Percentiles rank a stretch among this genome's conserved stretches.
These are phyloP conservation scores for Ramaria sp. DNA, from an alignment of 768 basidiomycete genomes.

Conservation along the genomic window DNA sequence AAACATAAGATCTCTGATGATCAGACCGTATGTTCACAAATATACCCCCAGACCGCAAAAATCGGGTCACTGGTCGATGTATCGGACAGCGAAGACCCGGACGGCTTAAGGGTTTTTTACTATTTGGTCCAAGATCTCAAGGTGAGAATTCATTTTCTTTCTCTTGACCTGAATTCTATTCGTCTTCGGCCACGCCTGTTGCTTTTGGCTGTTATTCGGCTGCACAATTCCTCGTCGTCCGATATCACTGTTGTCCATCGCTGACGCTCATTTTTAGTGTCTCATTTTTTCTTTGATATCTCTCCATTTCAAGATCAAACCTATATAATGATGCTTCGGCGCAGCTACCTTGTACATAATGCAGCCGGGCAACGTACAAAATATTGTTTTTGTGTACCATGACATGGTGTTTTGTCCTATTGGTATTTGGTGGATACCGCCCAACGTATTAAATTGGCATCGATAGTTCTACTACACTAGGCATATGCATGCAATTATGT, in stretches of 20 bases:
- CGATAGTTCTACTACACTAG: too few species aligned
- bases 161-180: background rate
- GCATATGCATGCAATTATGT: too few species aligned
- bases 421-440: too few species aligned
- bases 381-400: too few species aligned
- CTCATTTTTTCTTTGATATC: conserved; percentile 97
- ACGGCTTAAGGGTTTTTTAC: conserved; percentile 95
- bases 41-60: conserved; percentile 73
- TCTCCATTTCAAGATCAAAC: conserved; percentile 99
- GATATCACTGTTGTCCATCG: background rate
- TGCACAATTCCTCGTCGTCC: too few species aligned
- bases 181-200: background rate
- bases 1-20: conserved; percentile 11
- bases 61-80: conserved; percentile 96
- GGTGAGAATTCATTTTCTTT: conserved; percentile 31
- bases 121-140: conserved; percentile 97
- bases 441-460: too few species aligned
- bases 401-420: too few species aligned
- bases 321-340: conserved; percentile 46
- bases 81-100: conserved; percentile 93
- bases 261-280: conserved; percentile 43
- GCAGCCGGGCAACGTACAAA: background rate
- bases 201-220: too few species aligned
- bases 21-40: background rate
- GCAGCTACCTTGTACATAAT: background rate